Base-by-base conservation (phyloP, 75 land plant genomes). In the Adiantum capillusveneris region DNA sequence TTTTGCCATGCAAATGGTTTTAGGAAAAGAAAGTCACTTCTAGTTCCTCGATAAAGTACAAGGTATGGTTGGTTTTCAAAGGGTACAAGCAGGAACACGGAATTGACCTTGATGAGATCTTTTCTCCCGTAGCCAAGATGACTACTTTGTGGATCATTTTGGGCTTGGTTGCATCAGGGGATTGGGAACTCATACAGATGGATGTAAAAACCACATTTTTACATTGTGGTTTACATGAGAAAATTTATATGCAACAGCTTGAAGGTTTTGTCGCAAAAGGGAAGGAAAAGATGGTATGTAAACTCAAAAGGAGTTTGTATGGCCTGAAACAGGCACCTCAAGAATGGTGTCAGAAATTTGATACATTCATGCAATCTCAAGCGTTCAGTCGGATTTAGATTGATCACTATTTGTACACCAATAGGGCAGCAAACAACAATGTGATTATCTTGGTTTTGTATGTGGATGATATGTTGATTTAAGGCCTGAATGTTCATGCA, bases 311-410 rank as follows among this genome's bases (percentile, higher is more conserved):
- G 51, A 25, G 19, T 25, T 28, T 66, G 6, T 59, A 48, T 59
- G 69, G 31, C 2, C 19, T 57, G 16, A 65, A 65, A 21, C 63
- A 57, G 18, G 31, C 68, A 14, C 45, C n/a, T 21, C 0, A 57
- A 42, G 28, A 21, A 41, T 41, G 68, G 68, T 56, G 57, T 20
- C 53, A 57, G 0, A 41, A 58, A 36, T 58, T 58, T 41, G 36
- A 41, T 36, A 37, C 37, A 3, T 41, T 1, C 18, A 1, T 58
- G 42, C 0, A 36, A 0, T 1, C 14, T 21, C 25, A n/a, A 18
- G 60, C 41, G 0, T 16, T 34, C 34, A 22, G 1, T 16, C 0
- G 60, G 0, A 19, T 1, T 0, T 19, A 58, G 6, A 21, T 20
- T 0, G 25, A 58, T 41, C 25, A 19, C n/a, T 58, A 0, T 34